Base-by-base conservation (phyloP, 108 stramenopile species). In the Schizochytrium sp. region DNA sequence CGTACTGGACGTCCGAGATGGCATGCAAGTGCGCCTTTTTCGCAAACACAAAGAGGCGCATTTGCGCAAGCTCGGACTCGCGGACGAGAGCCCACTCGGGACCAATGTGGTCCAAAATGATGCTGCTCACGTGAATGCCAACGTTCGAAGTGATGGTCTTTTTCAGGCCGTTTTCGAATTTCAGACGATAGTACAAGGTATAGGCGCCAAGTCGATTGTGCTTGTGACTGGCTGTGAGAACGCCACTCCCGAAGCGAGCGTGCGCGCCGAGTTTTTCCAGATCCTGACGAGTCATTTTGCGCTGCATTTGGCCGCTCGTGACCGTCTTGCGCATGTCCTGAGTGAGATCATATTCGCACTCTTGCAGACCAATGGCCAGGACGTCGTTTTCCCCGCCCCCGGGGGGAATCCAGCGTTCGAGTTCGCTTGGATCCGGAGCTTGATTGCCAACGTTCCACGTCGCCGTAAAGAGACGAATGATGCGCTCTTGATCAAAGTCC, bases 11-110 rank as follows among this genome's bases (percentile, higher is more conserved):
- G 51, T 83, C 76, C 6, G 45, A 47, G 23, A 83, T 83, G 28
- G 76, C 76, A 23, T 83, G 76, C 48, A 83, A 12, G 4, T 83
- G 76, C 18, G 48, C 51, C 23, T 83, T 83, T 83, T 53, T 83
- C 23, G 76, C 76, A 23, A 83, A 53, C 8, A 83, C 51, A 1
- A 83, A 83, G 19, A 83, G 76, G 28, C 76, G 76, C 76, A 83
- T 83, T 45, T 83, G 76, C 19, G 76, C 76, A 12, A 83, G 76
- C 76, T 83, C 76, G 6, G 76, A 83, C 76, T 83, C 76, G 48
- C 76, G 76, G 43, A 83, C 76, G 14, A 83, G 51, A 23, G 51
- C 76, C 45, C 51, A 83, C 5, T 83, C 76, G n/a, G 48, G 12
- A 12, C 76, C 76, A 47, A 83, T 53, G 25, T 83, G 76, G 51